A percentile compares a stretch with the other conserved stretches of the same genome.
phyloP scores from a whole-genome alignment of 2,329 filamentous ascomycete genomes.

The Ophiocordyceps camponoti-floridani region DNA sequence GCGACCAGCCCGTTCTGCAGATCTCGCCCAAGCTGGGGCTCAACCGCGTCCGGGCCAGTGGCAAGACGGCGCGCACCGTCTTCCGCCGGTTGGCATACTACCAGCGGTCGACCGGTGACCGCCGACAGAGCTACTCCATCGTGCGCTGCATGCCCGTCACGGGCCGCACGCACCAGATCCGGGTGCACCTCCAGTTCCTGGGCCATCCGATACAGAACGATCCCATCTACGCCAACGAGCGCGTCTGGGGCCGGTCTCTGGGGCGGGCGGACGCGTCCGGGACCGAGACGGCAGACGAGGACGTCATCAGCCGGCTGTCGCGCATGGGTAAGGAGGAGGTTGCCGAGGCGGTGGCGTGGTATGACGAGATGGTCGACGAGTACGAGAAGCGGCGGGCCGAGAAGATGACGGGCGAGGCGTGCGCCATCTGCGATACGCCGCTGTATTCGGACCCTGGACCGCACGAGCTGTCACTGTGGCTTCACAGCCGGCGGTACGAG shows the following conservation, averaged over 20 bases:
- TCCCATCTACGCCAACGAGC: conserved; percentile 89
- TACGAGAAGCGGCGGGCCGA: conserved; percentile 87
- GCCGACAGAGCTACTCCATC: conserved; percentile 64
- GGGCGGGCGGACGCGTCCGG: conserved; percentile 50
- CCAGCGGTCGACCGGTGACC: conserved; percentile 25
- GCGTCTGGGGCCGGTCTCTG: conserved; percentile 72
- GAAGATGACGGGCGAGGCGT: conserved; percentile 75
- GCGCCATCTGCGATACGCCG: conserved; percentile 66
- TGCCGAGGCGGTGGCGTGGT: conserved; percentile 78
- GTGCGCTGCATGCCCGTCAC: conserved; percentile 88
- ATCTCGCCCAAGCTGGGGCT: conserved; percentile 91
- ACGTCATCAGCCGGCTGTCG: conserved; percentile 70
- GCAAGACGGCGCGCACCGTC: conserved; percentile 76
- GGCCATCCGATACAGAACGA: conserved; percentile 95
- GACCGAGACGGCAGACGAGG: conserved; percentile 59
- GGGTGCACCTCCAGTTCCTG: conserved; percentile 86
- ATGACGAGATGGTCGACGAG: conserved; percentile 80
- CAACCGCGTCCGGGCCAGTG: conserved; percentile 85
- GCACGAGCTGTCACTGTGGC: conserved; percentile 83
- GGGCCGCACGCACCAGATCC: conserved; percentile 83
- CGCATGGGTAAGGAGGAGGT: conserved; percentile 91
- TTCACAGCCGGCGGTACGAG: conserved; percentile 83
- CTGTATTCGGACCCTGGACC: conserved; percentile 82
- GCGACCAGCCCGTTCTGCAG: conserved; percentile 81
- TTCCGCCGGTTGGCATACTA: conserved; percentile 93